phyloP scores from a whole-genome alignment of 176 grass and related monocot species.

The Oryza glaberrima region DNA sequence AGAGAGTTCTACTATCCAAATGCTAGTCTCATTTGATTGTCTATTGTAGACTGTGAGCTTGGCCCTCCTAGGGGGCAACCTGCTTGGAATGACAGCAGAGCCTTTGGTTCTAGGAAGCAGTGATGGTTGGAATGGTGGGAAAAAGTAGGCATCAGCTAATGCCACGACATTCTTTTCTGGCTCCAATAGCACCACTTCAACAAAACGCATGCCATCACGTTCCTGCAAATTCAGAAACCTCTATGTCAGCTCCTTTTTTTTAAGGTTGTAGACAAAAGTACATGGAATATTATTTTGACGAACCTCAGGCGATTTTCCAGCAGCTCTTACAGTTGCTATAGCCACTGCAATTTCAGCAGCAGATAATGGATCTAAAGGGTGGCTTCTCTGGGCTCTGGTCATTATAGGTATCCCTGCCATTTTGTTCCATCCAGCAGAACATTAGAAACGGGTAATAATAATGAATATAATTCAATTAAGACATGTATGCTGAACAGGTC shows the following conservation, averaged over 20 bases:
- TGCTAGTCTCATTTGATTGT: slow-evolving; percentile 92
- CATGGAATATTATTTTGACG: not conserved
- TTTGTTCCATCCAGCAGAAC: slow-evolving; percentile 33
- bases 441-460: slow-evolving; percentile 2
- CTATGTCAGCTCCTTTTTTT: slow-evolving; percentile 20
- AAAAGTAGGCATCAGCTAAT: slow-evolving; percentile 97
- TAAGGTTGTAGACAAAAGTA: not conserved
- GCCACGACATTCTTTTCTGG: slow-evolving; percentile 97
- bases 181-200: slow-evolving; percentile 95
- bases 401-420: slow-evolving; percentile 93
- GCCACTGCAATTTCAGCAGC: slow-evolving; percentile 99
- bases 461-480: slow-evolving; percentile 9
- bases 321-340: slow-evolving; percentile 93
- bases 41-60: slow-evolving; percentile 91
- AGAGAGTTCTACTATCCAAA: slow-evolving; percentile 96
- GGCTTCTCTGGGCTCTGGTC: slow-evolving; percentile 90
- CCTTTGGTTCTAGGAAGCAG: slow-evolving; percentile 92
- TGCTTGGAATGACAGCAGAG: slow-evolving; percentile 85
- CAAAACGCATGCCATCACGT: slow-evolving; percentile 97
- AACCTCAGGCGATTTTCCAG: slow-evolving; percentile 97
- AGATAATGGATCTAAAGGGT: slow-evolving; percentile 96
- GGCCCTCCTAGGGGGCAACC: slow-evolving; percentile 87
- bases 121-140: slow-evolving; percentile 98
- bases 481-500: not conserved
- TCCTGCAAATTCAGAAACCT: slow-evolving; percentile 54